Conservation (phyloP, 2,329 filamentous ascomycete genomes). For the Alternaria solani region DNA sequence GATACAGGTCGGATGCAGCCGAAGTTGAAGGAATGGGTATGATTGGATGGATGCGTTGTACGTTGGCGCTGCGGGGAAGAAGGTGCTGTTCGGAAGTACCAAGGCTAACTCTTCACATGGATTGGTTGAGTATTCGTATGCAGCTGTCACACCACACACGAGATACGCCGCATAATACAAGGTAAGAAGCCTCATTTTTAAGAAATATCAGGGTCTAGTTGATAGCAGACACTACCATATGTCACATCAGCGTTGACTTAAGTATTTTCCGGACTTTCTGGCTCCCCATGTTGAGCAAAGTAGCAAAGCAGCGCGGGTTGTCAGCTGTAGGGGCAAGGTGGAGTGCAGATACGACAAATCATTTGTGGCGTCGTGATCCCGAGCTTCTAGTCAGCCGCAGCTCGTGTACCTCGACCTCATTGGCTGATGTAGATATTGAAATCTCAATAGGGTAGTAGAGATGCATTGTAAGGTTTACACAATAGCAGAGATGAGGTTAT, state of each 20-base stretch:
- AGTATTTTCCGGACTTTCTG: not conserved
- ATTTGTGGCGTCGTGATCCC: constrained; percentile 6
- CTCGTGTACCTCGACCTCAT: constrained; percentile 2
- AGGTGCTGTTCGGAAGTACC: constrained; percentile 24
- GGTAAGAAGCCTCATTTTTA: not conserved
- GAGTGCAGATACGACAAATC: constrained; percentile 10
- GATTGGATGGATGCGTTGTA: constrained; percentile 37
- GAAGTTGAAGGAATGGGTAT: constrained; percentile 32
- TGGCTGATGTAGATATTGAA: constrained; percentile 1
- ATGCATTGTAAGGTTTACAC: constrained; percentile 8
- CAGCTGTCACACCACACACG: not conserved
- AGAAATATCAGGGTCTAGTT: not conserved
- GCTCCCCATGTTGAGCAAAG: not conserved
- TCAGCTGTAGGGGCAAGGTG: not conserved
- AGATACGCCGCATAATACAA: constrained; percentile 8
- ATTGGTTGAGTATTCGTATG: not conserved
- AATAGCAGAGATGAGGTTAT: not conserved
- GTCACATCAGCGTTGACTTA: not conserved
- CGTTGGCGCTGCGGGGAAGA: constrained; percentile 23
- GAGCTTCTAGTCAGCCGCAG: constrained; percentile 13
- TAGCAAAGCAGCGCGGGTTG: not conserved
- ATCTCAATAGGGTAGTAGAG: constrained; percentile 4
- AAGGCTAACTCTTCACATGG: constrained; percentile 24
- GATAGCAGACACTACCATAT: not conserved
- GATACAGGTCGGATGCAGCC: constrained; percentile 31